These are phyloP conservation scores for Plasmopara viticola DNA, from an alignment of 352 stramenopile genomes.

Conservation along the genomic window DNA sequence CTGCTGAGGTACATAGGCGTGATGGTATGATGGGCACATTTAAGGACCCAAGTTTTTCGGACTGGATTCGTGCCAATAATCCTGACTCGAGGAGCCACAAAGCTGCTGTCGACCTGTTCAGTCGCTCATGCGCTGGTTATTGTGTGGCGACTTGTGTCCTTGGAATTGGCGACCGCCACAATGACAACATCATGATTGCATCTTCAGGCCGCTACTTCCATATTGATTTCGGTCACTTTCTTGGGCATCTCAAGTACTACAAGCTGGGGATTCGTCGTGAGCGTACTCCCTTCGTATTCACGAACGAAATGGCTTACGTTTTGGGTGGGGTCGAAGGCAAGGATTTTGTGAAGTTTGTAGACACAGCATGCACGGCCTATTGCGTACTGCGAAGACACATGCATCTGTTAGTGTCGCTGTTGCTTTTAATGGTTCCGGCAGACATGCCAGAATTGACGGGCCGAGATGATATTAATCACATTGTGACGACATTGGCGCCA, in stretches of 20 bases:
- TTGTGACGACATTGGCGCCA: conserved; percentile 65
- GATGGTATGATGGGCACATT: conserved; percentile 78
- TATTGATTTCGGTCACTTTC: conserved; percentile 86
- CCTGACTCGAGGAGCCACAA: conserved; percentile 53
- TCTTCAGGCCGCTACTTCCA: conserved; percentile 82
- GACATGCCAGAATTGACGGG: conserved; percentile 80
- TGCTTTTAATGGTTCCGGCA: conserved; percentile 84
- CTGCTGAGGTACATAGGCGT: conserved; percentile 86
- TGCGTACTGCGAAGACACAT: conserved; percentile 80
- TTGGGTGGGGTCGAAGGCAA: conserved; percentile 68
- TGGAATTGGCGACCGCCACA: conserved; percentile 92
- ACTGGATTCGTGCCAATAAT: conserved; percentile 83
- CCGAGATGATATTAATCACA: conserved; percentile 80
- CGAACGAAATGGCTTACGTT: conserved; percentile 83
- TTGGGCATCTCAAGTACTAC: conserved; percentile 86
- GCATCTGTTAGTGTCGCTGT: conserved; percentile 76
- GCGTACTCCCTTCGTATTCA: conserved; percentile 85
- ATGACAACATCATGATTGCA: conserved; percentile 94
- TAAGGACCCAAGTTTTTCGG: conserved; percentile 78
- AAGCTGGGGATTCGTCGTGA: conserved; percentile 78
- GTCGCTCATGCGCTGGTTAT: conserved; percentile 86
- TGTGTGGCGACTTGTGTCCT: conserved; percentile 92
- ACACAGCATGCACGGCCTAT: conserved; percentile 68
- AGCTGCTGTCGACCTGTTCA: conserved; percentile 80
- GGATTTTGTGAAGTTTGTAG: conserved; percentile 67